These are phyloP conservation scores for Colletotrichum gloeosporioides DNA, from an alignment of 2,329 filamentous ascomycete species.

Conservation along the genomic window DNA sequence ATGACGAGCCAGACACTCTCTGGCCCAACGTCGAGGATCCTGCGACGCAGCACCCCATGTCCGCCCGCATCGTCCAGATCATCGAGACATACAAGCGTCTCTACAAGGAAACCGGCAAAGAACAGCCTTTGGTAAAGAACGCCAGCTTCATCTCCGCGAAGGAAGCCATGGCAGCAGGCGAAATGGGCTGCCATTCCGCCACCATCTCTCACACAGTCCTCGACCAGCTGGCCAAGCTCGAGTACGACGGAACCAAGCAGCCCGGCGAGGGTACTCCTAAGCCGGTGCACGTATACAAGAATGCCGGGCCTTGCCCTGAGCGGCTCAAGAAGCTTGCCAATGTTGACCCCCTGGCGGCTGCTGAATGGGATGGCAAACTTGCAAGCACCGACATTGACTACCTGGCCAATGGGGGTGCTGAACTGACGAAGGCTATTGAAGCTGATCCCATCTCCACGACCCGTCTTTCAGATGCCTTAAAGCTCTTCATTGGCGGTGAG, in stretches of 20 bases:
- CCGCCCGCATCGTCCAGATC: conserved; percentile 52
- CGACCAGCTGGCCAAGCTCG: conserved; percentile 41
- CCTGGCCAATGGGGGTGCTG: conserved; percentile 47
- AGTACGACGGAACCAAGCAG: conserved; percentile 40
- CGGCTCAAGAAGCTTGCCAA: conserved; percentile 38
- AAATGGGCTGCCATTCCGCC: conserved; percentile 51
- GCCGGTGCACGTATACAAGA: conserved; percentile 42
- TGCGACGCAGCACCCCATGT: conserved; percentile 51
- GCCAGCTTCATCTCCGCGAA: conserved; percentile 48
- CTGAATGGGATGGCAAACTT: conserved; percentile 43
- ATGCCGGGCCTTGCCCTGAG: conserved; percentile 34
- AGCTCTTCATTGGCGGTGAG: conserved; percentile 45
- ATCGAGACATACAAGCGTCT: conserved; percentile 50
- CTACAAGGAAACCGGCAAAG: conserved; percentile 50
- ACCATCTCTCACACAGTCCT: conserved; percentile 47
- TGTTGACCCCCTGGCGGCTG: conserved; percentile 43
- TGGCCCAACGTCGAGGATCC: conserved; percentile 54
- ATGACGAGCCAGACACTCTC: conserved; percentile 41
- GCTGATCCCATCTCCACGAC: conserved; percentile 40
- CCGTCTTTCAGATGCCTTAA: conserved; percentile 43
- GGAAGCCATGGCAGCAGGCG: conserved; percentile 51
- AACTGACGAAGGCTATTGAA: conserved; percentile 46
- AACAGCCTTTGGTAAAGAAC: conserved; percentile 53
- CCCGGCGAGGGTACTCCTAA: conserved; percentile 44
- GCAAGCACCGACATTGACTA: conserved; percentile 49